phyloP scores from a whole-genome alignment of 2,329 filamentous ascomycete genomes.

The Graphilbum ipis-grandicollis region DNA sequence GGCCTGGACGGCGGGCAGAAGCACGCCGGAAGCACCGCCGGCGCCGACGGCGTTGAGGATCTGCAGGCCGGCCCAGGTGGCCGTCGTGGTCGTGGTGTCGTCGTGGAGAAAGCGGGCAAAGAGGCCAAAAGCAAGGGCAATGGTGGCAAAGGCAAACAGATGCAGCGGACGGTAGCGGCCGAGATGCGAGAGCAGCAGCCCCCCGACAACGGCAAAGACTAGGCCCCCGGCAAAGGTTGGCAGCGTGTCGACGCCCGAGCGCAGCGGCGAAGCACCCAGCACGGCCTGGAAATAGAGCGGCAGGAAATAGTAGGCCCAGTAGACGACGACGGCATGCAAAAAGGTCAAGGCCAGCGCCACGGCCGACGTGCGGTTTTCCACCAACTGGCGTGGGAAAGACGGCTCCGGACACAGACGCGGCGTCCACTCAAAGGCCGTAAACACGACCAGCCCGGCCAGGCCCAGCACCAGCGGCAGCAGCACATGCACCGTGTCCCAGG shows the following conservation, averaged over 20 bases:
- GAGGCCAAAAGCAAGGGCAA: conserved; percentile 12
- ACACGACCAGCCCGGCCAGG: conserved; percentile 17
- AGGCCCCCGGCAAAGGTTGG: conserved; percentile 7
- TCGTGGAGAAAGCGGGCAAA: conserved; percentile 10
- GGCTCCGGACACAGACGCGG: conserved; percentile 8
- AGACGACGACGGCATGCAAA: conserved; percentile 15
- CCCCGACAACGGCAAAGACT: conserved; percentile 6
- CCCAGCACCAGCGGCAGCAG: conserved; percentile 25
- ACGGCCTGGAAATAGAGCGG: conserved; percentile 27
- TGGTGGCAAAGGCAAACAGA: conserved; percentile 18
- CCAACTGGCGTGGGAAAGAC: conserved; percentile 23
- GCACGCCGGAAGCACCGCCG: conserved; percentile 18
- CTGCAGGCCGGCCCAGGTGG: conserved; percentile 16
- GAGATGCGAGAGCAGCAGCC: conserved; percentile 3
- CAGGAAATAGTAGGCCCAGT: conserved; percentile 19
- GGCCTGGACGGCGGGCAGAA: conserved; percentile 20
- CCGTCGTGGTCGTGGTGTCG: conserved; percentile 12
- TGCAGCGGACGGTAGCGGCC: conserved; percentile 16
- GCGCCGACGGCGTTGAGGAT: conserved; percentile 17
- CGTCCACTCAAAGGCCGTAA: conserved; percentile 16
- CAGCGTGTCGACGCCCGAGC: conserved; percentile 13
- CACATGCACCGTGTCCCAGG: conserved; percentile 22
- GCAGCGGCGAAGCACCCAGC: conserved; percentile 11
- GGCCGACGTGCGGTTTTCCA: conserved; percentile 21
- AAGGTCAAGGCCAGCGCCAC: background rate